Base-by-base conservation (phyloP, 2,329 filamentous ascomycete genomes). In the Annulohypoxylon truncatum region DNA sequence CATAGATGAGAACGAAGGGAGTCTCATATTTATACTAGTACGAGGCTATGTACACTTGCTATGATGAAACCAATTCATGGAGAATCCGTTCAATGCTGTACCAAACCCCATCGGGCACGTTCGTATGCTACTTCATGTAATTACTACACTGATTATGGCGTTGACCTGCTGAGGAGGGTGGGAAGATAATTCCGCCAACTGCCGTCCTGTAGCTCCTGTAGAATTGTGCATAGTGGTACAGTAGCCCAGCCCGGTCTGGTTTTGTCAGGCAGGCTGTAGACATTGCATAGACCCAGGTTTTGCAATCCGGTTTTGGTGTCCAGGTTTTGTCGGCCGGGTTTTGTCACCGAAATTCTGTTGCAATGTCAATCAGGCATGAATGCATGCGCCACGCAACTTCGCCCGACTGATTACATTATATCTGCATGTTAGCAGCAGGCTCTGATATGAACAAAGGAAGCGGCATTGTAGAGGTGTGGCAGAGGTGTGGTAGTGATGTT, bases 241-340 rank as follows among this genome's bases (percentile, higher is more conserved):
- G n/a, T n/a, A n/a, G 2, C 10, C 12, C 10, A 51, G 26, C 38
- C 29, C 29, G 42, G 20, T 50, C 54, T 10, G 64, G 51, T 44
- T 58, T 61, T 58, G 64, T 67, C 40, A 55, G 24, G 26, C 12
- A 24, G n/a, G 12, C 24, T 24, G 42, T 12, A 12, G 9, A 10
- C 12, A 4, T 44, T 12, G 1, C 13, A 15, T 15, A 38, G 12
- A 38, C 29, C 18, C 24, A 60, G 33, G 48, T 38, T 24, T 53
- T 56, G 29, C 2, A 9, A 12, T 13, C 20, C 2, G 20, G 40
- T 24, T 44, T 26, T 26, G 20, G 20, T 10, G n/a, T 29, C 22
- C 60, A 55, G 64, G 38, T 64, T 67, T 67, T 55, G 53, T 28
- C 26, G 13, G 10, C 24, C 62, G 33, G 66, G 46, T 55, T 64